These are phyloP conservation scores for Rhizopogon sp. DNA, from an alignment of 768 basidiomycete genomes.

Conservation along the genomic window DNA sequence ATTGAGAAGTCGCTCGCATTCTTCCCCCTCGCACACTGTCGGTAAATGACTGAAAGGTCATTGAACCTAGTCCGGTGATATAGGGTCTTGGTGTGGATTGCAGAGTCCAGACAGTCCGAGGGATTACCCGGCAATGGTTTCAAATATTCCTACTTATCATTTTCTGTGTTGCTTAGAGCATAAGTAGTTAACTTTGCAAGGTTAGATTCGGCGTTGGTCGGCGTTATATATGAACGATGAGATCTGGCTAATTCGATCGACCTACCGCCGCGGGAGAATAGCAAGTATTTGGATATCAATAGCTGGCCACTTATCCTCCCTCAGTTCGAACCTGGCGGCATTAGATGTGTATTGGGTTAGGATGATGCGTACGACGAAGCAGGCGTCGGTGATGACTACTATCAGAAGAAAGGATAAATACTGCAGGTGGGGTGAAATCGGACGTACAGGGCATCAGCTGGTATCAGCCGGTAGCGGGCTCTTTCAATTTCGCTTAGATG, in stretches of 20 bases:
- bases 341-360: neutral
- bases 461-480: slow-evolving; percentile 1
- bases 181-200: neutral
- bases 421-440: neutral
- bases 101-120: neutral
- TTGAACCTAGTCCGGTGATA: slow-evolving; percentile 19
- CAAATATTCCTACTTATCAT: neutral
- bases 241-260: slow-evolving; percentile 19
- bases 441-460: slow-evolving; percentile 8
- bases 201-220: slow-evolving; percentile 2
- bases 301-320: neutral
- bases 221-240: slow-evolving; percentile 4
- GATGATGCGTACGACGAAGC: neutral
- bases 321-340: neutral
- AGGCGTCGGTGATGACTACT: neutral
- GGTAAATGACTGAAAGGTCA: slow-evolving; percentile 10
- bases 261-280: slow-evolving; percentile 26
- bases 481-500: slow-evolving; percentile 28
- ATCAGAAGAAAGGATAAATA: neutral
- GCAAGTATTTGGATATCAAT: slow-evolving; percentile 4
- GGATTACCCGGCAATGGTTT: neutral
- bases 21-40: neutral
- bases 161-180: neutral
- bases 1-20: neutral
- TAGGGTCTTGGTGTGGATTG: too few species aligned